phyloP scores from a whole-genome alignment of 148 eudicot genomes.

The Silene latifolia region DNA sequence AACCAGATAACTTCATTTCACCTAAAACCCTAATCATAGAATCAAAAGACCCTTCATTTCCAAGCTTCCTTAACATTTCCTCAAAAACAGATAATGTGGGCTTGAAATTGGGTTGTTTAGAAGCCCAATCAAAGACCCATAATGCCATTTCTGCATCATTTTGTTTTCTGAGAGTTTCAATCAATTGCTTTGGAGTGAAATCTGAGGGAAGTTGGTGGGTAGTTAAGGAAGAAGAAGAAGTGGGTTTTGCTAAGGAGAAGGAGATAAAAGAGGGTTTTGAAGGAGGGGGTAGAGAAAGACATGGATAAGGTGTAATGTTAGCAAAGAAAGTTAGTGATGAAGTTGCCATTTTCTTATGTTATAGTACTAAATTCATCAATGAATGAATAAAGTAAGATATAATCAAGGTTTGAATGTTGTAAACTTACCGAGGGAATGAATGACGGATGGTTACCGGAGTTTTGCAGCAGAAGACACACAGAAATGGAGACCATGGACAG shows the following conservation, averaged over 20 bases:
- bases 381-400: neutral
- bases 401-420: neutral
- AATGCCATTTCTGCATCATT: slow-evolving; percentile 62
- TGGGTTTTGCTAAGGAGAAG: slow-evolving; percentile 22
- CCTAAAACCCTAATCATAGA: slow-evolving; percentile 53
- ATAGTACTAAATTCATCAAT: neutral
- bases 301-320: slow-evolving; percentile 28
- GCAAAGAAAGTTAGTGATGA: slow-evolving; percentile 22
- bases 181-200: slow-evolving; percentile 56
- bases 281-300: slow-evolving; percentile 1
- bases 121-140: slow-evolving; percentile 75
- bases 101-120: slow-evolving; percentile 62
- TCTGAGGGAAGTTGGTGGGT: slow-evolving; percentile 40
- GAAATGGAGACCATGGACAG: neutral
- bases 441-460: neutral
- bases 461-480: neutral
- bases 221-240: slow-evolving; percentile 34
- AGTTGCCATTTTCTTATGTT: slow-evolving; percentile 16
- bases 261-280: slow-evolving; percentile 20
- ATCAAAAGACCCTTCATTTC: slow-evolving; percentile 62
- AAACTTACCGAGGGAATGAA: neutral
- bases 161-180: slow-evolving; percentile 52
- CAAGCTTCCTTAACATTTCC: slow-evolving; percentile 66
- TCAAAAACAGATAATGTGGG: slow-evolving; percentile 66
- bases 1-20: slow-evolving; percentile 49